These are phyloP conservation scores for Nicotiana knightiana DNA, from an alignment of 257 asterid species.

Conservation along the genomic window DNA sequence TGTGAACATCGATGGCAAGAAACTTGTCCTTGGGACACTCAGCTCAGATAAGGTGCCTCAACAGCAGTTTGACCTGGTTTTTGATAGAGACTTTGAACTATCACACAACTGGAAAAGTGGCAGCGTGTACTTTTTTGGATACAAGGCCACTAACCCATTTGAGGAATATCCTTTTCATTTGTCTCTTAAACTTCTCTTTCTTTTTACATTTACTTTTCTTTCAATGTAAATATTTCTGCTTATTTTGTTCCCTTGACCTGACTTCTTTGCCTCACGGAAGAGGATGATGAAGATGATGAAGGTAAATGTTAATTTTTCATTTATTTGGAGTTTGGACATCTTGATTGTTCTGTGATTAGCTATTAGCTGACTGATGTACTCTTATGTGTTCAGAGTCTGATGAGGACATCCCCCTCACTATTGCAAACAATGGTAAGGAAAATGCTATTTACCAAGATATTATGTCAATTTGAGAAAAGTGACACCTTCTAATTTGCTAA, in stretches of 20 bases:
- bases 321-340: neutral
- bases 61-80: constrained; percentile 62
- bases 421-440: constrained; percentile 43
- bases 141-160: constrained; percentile 41
- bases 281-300: constrained; percentile 38
- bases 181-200: neutral
- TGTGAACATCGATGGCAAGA: constrained; percentile 52
- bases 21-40: constrained; percentile 74
- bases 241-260: constrained; percentile 44
- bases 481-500: neutral
- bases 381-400: constrained; percentile 36
- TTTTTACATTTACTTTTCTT: neutral
- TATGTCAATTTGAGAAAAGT: neutral
- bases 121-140: constrained; percentile 66
- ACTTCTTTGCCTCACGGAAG: constrained; percentile 24
- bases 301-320: neutral
- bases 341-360: neutral
- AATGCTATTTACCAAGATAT: neutral
- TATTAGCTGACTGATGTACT: neutral
- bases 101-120: constrained; percentile 79
- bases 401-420: constrained; percentile 34
- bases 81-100: constrained; percentile 50
- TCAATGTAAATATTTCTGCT: neutral
- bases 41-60: constrained; percentile 66
- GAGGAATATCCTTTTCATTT: constrained; percentile 60